Evolutionary conservation across 2,329 filamentous ascomycete species (phyloP), one percentile per base, ranked within the genome.

Genomic region (Microdochium trichocladiopsis): DNA sequence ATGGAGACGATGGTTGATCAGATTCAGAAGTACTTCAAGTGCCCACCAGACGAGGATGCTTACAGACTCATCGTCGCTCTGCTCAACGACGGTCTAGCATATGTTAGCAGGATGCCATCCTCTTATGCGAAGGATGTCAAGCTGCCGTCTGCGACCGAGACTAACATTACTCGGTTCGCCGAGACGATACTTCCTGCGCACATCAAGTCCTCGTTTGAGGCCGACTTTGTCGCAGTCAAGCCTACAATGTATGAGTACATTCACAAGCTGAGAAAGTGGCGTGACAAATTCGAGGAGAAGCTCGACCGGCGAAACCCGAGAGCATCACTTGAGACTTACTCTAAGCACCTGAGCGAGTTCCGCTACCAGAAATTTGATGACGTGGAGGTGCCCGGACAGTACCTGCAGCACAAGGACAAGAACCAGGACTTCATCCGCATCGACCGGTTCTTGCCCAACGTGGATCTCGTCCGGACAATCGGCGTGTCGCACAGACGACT

Each of bases 1-100:
- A 97, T 99, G 94, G 94, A 99, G 73, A 96, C 93, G 0, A 99
- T 97, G 91, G 92, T 97, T 25, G 94, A 99, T 66, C 93, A 97
- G 70, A 96, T 99, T 54, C 88, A 94, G 69, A 97, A 97, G 76
- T 88, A 97, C 71, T 99, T 99, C 81, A 99, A 99, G 72, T 97
- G 94, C 63, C 93, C 93, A 14, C 93, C 93, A 0, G 94, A 99
- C 62, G 94, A 99, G 68, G 94, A 99, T 72, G 95, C 94, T 2
- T 97, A 97, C 69, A 83, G 94, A 49, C 78, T 99, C 16, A 99
- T 99, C 58, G 93, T 97, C n/a, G 95, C 94, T 2, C 75, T 99
- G 11, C 82, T 99, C 22, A 99, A 99, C 66, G 94, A 99, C 69
- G 94, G 90, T 0, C 73, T 99, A 51, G 90, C 90, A 25, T 96